These are phyloP conservation scores for Penicillium sp. DNA, from an alignment of 2,329 filamentous ascomycete genomes.

Conservation along the genomic window DNA sequence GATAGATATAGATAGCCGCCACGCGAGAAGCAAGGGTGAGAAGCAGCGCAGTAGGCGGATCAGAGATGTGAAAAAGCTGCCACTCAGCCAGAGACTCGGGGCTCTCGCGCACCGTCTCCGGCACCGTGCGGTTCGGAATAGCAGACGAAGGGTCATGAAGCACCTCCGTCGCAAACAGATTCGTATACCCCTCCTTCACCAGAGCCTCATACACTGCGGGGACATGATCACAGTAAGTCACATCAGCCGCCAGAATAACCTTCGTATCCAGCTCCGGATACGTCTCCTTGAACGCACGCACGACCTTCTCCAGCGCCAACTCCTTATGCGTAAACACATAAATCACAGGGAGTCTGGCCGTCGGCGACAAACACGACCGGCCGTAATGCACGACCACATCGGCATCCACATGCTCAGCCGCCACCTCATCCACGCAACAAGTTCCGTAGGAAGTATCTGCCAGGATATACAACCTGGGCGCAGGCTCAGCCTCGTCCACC, in stretches of 20 bases:
- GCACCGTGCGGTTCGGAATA: constrained; percentile 74
- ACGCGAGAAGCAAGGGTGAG: constrained; percentile 80
- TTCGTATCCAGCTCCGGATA: constrained; percentile 58
- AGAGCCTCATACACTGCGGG: constrained; percentile 49
- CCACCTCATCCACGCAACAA: constrained; percentile 94
- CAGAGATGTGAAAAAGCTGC: constrained; percentile 74
- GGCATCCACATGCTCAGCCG: constrained; percentile 83
- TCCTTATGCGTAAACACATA: constrained; percentile 75
- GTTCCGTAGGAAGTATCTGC: constrained; percentile 94
- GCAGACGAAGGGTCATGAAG: constrained; percentile 67
- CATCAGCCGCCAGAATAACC: constrained; percentile 76
- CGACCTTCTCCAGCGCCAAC: constrained; percentile 54
- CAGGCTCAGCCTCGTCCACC: constrained; percentile 16
- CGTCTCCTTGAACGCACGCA: constrained; percentile 56
- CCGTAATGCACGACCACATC: constrained; percentile 93
- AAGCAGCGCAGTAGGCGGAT: constrained; percentile 71
- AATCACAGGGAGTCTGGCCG: constrained; percentile 74
- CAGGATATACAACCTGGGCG: constrained; percentile 62
- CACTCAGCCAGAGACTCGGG: constrained; percentile 52
- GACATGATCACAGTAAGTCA: constrained; percentile 74
- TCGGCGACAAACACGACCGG: constrained; percentile 81
- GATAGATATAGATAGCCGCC: constrained; percentile 66
- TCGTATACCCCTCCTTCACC: constrained; percentile 55
- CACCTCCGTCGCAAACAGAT: constrained; percentile 61
- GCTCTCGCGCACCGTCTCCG: constrained; percentile 40